These are phyloP conservation scores for Microstroma glucosiphilum DNA, from an alignment of 1,284 basidiomycete species.

Conservation along the genomic window DNA sequence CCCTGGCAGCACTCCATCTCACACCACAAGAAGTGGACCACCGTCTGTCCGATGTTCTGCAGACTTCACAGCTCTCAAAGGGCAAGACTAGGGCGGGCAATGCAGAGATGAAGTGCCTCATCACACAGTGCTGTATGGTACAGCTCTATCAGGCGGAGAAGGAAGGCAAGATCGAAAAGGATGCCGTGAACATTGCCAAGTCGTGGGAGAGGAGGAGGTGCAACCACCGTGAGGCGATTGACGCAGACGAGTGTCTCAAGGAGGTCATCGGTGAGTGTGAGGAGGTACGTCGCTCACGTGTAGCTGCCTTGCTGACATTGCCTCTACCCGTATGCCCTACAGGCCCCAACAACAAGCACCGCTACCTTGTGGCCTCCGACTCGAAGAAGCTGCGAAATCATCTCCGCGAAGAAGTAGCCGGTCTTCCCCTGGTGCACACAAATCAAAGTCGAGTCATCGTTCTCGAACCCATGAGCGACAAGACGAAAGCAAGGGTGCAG, in stretches of 20 bases:
- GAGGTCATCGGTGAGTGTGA: slow-evolving; percentile 63
- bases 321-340: not conserved
- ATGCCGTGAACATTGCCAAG: slow-evolving; percentile 79
- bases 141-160: slow-evolving; percentile 34
- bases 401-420: slow-evolving; percentile 24
- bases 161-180: slow-evolving; percentile 48
- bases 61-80: slow-evolving; percentile 25
- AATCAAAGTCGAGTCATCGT: slow-evolving; percentile 44
- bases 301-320: not conserved
- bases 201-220: slow-evolving; percentile 85
- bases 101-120: slow-evolving; percentile 42
- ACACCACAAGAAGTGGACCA: not conserved
- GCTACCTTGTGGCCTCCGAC: slow-evolving; percentile 42
- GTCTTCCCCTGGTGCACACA: slow-evolving; percentile 43
- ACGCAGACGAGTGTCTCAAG: slow-evolving; percentile 73
- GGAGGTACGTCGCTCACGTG: not conserved
- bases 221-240: slow-evolving; percentile 77
- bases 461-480: slow-evolving; percentile 44
- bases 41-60: slow-evolving; percentile 11
- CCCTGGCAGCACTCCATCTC: slow-evolving; percentile 23
- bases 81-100: slow-evolving; percentile 11
- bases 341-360: slow-evolving; percentile 39
- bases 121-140: slow-evolving; percentile 48
- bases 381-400: slow-evolving; percentile 22
- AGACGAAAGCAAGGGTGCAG: slow-evolving; percentile 23